Base-by-base conservation (phyloP, 345 rosid species). In the Sisymbrium irio region DNA sequence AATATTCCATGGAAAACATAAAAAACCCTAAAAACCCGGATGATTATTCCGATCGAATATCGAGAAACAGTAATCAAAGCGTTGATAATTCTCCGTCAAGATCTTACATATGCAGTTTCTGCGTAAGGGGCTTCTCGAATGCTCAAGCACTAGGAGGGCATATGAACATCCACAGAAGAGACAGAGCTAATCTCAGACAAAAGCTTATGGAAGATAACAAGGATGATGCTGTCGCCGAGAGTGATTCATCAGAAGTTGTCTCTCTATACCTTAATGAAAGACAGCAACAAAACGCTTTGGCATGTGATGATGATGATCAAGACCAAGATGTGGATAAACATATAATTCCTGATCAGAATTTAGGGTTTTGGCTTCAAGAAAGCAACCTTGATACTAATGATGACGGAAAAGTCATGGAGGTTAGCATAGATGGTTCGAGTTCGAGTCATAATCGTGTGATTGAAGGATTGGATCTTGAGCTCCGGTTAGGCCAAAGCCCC, bases 91-190 rank as follows among this genome's bases (percentile, higher is more conserved):
- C 67, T 6, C 11, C 56, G 19, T 74, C 73, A 30, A 87, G 91
- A 78, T 83, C 89, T 54, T 90, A 90, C 41, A 85, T 84, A 61
- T 93, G 98, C 75, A 80, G 79, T 63, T 93, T 88, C 67, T 93
- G 98, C 80, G 86, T 85, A 83, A 86, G 96, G 78, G 97, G 98
- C 13, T 93, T 93, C 81, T 83, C 96, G 20, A 93, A 83, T 75
- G 97, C 98, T 35, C 98, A 90, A 72, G 98, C 97, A 59, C 80
- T 93, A 9, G 98, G 98, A 0, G 97, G 97, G 4, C 98, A 93
- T 82, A 90, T 93, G 98, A 93, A 93, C 71, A 89, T 93, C 61
- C 97, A 93, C 73, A 83, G 98, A 61, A 83, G 83, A 82, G 88
- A 90, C 82, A 90, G 87, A 75, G 91, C 87, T 64, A 87, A 82